Conservation (phyloP, 306 rosid genomes). For the Rosa persica region DNA sequence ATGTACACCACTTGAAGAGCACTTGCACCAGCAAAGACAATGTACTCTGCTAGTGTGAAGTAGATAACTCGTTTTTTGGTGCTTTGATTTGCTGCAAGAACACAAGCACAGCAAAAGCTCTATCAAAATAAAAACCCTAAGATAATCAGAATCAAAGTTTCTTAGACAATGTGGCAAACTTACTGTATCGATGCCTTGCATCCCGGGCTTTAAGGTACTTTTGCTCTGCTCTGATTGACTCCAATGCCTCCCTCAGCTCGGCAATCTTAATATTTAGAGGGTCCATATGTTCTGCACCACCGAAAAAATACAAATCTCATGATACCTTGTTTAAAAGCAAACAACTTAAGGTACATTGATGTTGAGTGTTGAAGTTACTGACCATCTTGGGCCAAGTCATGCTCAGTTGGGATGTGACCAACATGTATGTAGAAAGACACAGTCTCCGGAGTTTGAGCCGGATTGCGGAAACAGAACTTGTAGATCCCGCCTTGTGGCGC, state of each 20-base stretch:
- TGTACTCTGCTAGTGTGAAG: conserved; percentile 20
- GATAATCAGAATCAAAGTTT: background rate
- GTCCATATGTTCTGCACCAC: conserved; percentile 15
- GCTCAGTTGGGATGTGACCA: conserved; percentile 15
- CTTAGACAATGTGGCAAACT: background rate
- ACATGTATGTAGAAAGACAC: conserved; percentile 19
- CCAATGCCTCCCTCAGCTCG: conserved; percentile 21
- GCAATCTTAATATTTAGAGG: conserved; percentile 20
- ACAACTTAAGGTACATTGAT: background rate
- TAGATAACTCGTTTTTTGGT: conserved; percentile 20
- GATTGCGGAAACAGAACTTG: conserved; percentile 22
- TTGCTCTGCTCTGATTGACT: conserved; percentile 13
- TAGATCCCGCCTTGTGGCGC: background rate
- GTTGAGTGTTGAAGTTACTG: too few species aligned
- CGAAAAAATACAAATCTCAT: background rate
- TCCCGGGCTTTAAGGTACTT: conserved; percentile 16
- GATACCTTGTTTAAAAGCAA: background rate
- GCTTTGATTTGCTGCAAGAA: conserved; percentile 18
- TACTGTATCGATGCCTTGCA: conserved; percentile 17
- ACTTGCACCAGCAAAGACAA: conserved; percentile 14
- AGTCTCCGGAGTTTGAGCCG: background rate
- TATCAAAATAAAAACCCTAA: background rate
- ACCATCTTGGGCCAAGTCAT: conserved; percentile 19
- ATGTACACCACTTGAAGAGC: conserved; percentile 25
- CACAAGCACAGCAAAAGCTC: background rate